These are phyloP conservation scores for Glomus cerebriforme DNA, from an alignment of 192 early-diverging fungal genomes.

Conservation along the genomic window DNA sequence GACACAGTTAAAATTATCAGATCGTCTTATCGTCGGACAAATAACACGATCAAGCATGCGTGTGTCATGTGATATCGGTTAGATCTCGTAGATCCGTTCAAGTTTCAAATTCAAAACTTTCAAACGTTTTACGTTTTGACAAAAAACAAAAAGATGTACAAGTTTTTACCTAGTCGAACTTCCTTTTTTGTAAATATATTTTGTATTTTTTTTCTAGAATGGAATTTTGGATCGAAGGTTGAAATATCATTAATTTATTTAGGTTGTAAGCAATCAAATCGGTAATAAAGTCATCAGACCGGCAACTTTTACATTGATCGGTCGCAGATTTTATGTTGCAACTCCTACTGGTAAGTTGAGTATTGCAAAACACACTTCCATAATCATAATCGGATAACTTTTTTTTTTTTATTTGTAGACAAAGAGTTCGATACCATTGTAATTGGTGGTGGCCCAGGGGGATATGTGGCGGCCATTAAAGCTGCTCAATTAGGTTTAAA, in stretches of 20 bases:
- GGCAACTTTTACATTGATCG: background rate
- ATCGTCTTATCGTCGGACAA: background rate
- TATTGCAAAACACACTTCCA: background rate
- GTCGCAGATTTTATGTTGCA: background rate
- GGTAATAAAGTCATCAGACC: background rate
- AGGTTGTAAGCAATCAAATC: background rate
- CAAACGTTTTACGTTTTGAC: too few relatives aligned
- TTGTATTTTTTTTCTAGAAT: too few relatives aligned
- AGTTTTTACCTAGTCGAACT: too few relatives aligned
- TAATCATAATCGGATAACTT: background rate
- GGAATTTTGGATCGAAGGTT: too few relatives aligned
- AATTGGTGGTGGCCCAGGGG: slow-evolving; percentile 96
- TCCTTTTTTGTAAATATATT: too few relatives aligned
- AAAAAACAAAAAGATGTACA: too few relatives aligned
- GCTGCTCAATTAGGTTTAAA: slow-evolving; percentile 97
- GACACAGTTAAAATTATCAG: background rate
- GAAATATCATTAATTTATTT: too few relatives aligned
- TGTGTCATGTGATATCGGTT: background rate
- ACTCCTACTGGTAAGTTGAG: background rate
- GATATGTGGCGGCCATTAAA: slow-evolving; percentile 99
- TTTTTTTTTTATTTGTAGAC: background rate
- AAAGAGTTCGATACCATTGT: slow-evolving; percentile 73
- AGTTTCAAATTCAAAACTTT: too few relatives aligned
- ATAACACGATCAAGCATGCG: too few relatives aligned
- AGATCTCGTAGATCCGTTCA: background rate